A percentile compares a stretch with the other conserved stretches of the same genome.
Evolutionary conservation across 495 filamentous ascomycete species (phyloP).

Genomic region (Hypoxylon lienhwacheense): DNA sequence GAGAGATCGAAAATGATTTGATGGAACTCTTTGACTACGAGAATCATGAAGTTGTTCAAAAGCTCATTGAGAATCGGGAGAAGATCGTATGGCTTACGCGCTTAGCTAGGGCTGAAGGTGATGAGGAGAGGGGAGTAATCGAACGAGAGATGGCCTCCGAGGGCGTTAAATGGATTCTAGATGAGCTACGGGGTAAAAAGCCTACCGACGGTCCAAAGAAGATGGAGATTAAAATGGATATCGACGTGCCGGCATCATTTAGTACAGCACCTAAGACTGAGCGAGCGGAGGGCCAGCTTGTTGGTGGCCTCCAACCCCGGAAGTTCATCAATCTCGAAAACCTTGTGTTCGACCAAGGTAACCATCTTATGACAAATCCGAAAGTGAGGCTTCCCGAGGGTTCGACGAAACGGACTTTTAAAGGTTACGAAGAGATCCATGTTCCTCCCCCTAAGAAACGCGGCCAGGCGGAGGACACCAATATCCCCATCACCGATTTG

Average conservation of each 20-base stretch:
- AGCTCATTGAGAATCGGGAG: slow-evolving; percentile 86
- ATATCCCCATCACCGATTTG: slow-evolving; percentile 80
- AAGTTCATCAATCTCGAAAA: slow-evolving; percentile 92
- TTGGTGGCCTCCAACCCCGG: slow-evolving; percentile 84
- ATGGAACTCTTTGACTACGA: slow-evolving; percentile 99
- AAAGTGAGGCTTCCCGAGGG: slow-evolving; percentile 95
- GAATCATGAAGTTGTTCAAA: slow-evolving; percentile 88
- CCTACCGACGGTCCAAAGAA: slow-evolving; percentile 63
- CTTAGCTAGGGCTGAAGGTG: slow-evolving; percentile 81
- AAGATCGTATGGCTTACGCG: slow-evolving; percentile 95
- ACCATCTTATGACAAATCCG: slow-evolving; percentile 97
- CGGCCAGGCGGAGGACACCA: slow-evolving; percentile 74
- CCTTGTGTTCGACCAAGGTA: slow-evolving; percentile 94
- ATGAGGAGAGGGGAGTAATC: slow-evolving; percentile 71
- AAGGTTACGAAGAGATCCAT: slow-evolving; percentile 98
- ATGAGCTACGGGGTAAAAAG: slow-evolving; percentile 70
- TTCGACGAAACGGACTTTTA: slow-evolving; percentile 90
- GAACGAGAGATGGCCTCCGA: slow-evolving; percentile 88
- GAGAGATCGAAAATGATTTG: slow-evolving; percentile 96
- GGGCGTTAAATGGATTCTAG: slow-evolving; percentile 82
- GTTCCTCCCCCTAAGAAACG: slow-evolving; percentile 88
- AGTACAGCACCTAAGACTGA: slow-evolving; percentile 47
- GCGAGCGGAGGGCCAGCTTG: slow-evolving; percentile 64
- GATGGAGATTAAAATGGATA: slow-evolving; percentile 90
- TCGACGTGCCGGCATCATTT: slow-evolving; percentile 72